Conservation (phyloP, 2,329 filamentous ascomycete genomes). For the Ophiognomonia clavigignenti-juglandacearum region DNA sequence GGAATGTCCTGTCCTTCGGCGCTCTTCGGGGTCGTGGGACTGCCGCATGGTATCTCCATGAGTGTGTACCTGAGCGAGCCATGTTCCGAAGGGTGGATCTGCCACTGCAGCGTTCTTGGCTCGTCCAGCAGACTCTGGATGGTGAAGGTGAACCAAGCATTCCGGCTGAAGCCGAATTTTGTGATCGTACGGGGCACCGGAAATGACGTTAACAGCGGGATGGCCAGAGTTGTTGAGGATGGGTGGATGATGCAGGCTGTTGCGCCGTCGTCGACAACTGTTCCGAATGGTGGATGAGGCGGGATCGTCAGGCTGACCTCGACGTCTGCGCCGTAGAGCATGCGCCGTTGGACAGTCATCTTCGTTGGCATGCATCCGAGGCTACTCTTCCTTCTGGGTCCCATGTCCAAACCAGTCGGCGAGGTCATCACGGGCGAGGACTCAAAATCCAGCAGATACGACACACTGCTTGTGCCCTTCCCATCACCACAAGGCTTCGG, state of each 20-base stretch:
- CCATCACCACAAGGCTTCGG: slow-evolving; percentile 14
- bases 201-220: slow-evolving; percentile 1
- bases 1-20: background rate
- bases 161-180: slow-evolving; percentile 10
- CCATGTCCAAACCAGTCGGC: background rate
- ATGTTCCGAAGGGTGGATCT: slow-evolving; percentile 15
- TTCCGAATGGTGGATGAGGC: background rate
- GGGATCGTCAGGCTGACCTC: slow-evolving; percentile 11
- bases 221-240: background rate
- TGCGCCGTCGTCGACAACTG: background rate
- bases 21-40: background rate
- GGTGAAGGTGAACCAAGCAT: slow-evolving; percentile 16
- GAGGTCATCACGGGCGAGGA: slow-evolving; percentile 6
- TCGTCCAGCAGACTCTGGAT: slow-evolving; percentile 9
- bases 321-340: slow-evolving; percentile 7
- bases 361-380: background rate
- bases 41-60: slow-evolving; percentile 5
- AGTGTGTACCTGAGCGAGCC: slow-evolving; percentile 15
- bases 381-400: background rate
- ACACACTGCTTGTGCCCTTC: slow-evolving; percentile 5
- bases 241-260: slow-evolving; percentile 9
- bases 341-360: slow-evolving; percentile 8
- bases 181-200: slow-evolving; percentile 4
- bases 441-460: slow-evolving; percentile 15
- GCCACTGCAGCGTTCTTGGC: slow-evolving; percentile 15